phyloP scores from a whole-genome alignment of 139 green algal genomes.

The Gonium pectorale region DNA sequence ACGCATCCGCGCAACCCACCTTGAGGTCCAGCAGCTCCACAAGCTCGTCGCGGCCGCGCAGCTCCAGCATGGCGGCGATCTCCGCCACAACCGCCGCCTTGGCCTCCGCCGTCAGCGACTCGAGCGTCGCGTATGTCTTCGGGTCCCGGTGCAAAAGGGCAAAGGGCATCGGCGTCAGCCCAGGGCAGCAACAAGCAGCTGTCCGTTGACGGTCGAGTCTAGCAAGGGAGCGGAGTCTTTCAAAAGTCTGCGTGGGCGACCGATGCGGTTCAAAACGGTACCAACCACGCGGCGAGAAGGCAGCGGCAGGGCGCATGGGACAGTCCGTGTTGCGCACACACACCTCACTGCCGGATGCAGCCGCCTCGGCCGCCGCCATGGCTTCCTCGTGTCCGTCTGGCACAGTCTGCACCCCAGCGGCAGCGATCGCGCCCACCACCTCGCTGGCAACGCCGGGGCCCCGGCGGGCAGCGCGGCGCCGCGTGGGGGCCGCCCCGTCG shows the following conservation, averaged over 20 bases:
- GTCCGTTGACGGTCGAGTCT: neutral
- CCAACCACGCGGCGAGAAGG: too few species aligned
- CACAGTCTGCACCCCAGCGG: slow-evolving; percentile 5
- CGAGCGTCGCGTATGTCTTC: slow-evolving; percentile 2
- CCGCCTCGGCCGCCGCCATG: neutral
- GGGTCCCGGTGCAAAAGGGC: neutral
- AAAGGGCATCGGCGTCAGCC: neutral
- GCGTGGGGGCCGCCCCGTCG: neutral
- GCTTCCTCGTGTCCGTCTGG: slow-evolving; percentile 40
- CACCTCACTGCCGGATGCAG: slow-evolving; percentile 31
- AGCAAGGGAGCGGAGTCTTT: neutral
- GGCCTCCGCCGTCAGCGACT: slow-evolving; percentile 10
- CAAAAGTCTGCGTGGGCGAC: too few species aligned
- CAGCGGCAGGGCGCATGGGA: too few species aligned
- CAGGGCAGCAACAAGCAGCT: neutral
- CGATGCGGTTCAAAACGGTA: too few species aligned
- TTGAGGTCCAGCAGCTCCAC: slow-evolving; percentile 36
- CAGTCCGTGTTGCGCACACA: neutral
- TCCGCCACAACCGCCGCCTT: neutral
- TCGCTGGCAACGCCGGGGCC: neutral
- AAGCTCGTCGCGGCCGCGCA: slow-evolving; percentile 30
- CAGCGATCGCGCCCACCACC: neutral
- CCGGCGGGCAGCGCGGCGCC: slow-evolving; percentile 1
- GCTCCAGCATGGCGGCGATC: slow-evolving; percentile 25
- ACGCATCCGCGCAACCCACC: neutral